phyloP scores from a whole-genome alignment of 768 basidiomycete species.

The Lactarius sp. region DNA sequence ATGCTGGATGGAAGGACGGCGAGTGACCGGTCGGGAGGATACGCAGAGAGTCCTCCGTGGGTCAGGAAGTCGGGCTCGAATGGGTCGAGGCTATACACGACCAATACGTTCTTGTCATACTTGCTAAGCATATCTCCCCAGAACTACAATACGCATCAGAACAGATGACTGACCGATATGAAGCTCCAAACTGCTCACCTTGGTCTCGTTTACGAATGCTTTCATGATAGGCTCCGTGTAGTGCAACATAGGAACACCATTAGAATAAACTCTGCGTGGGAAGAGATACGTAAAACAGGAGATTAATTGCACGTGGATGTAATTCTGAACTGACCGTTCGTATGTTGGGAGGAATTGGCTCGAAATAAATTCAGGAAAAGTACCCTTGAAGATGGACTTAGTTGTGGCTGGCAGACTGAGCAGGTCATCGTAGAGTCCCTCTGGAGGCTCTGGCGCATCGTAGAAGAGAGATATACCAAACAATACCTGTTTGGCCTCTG shows the following conservation, averaged over 20 bases:
- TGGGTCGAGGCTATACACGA: slow-evolving; percentile 35
- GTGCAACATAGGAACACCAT: slow-evolving; percentile 1
- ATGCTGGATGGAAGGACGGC: neutral
- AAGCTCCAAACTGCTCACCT: neutral
- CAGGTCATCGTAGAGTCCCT: slow-evolving; percentile 45
- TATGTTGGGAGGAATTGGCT: slow-evolving; percentile 30
- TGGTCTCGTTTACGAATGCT: slow-evolving; percentile 10
- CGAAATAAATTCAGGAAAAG: slow-evolving; percentile 35
- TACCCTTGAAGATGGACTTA: slow-evolving; percentile 34
- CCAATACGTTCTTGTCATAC: slow-evolving; percentile 37
- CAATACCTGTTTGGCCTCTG: slow-evolving; percentile 15
- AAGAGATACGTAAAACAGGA: neutral
- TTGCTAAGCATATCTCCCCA: slow-evolving; percentile 38
- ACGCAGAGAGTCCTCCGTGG: slow-evolving; percentile 8
- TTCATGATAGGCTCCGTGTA: slow-evolving; percentile 8
- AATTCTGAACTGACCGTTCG: slow-evolving; percentile 15
- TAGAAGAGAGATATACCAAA: slow-evolving; percentile 42
- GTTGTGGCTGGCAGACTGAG: slow-evolving; percentile 36
- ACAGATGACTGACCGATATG: neutral
- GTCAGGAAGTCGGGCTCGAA: slow-evolving; percentile 8
- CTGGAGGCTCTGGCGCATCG: slow-evolving; percentile 44
- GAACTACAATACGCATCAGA: slow-evolving; percentile 33
- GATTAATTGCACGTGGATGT: no score
- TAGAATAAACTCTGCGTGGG: slow-evolving; percentile 17
- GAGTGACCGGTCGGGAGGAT: slow-evolving; percentile 7